Percentiles rank a stretch among this genome's conserved stretches.
Evolutionary conservation across 257 asterid species (phyloP).

Genomic region (Solanum clarkiae): DNA sequence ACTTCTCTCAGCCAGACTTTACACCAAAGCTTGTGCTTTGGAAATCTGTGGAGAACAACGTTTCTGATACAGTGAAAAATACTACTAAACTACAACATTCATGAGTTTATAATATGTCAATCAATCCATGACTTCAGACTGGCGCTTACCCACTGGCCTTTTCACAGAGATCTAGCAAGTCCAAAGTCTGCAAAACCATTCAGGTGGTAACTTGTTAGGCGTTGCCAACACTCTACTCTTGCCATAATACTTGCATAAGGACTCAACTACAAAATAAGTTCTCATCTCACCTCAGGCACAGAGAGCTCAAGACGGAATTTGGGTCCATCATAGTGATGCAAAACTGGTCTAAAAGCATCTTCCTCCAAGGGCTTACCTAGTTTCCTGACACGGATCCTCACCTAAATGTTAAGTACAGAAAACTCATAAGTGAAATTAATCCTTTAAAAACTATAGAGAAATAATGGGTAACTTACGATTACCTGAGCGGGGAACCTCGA

Average conservation of each 20-base stretch:
- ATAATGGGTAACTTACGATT: not conserved
- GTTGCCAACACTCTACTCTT: not conserved
- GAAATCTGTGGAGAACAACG: slow-evolving; percentile 31
- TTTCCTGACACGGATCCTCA: slow-evolving; percentile 65
- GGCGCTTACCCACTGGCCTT: slow-evolving; percentile 19
- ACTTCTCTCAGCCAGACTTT: slow-evolving; percentile 20
- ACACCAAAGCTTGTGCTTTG: slow-evolving; percentile 60
- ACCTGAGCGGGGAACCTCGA: slow-evolving; percentile 99
- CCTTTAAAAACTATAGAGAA: not conserved
- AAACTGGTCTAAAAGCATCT: slow-evolving; percentile 89
- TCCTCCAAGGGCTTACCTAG: slow-evolving; percentile 80
- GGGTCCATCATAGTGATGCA: slow-evolving; percentile 98
- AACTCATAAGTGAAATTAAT: not conserved
- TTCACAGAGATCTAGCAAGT: slow-evolving; percentile 84
- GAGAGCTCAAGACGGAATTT: slow-evolving; percentile 96
- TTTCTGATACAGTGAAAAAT: slow-evolving; percentile 4
- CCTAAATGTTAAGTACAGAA: slow-evolving; percentile 27
- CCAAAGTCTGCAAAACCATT: slow-evolving; percentile 53
- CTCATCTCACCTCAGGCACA: slow-evolving; percentile 69
- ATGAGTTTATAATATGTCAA: not conserved
- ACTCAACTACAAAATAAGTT: not conserved
- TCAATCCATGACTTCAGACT: slow-evolving; percentile 15
- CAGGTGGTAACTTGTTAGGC: not conserved
- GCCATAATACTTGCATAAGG: not conserved
- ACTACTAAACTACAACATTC: slow-evolving; percentile 22